A percentile compares a stretch with the other conserved stretches of the same genome.
phyloP scores from a whole-genome alignment of 192 early-diverging fungal species.

The Glomus cerebriforme region DNA sequence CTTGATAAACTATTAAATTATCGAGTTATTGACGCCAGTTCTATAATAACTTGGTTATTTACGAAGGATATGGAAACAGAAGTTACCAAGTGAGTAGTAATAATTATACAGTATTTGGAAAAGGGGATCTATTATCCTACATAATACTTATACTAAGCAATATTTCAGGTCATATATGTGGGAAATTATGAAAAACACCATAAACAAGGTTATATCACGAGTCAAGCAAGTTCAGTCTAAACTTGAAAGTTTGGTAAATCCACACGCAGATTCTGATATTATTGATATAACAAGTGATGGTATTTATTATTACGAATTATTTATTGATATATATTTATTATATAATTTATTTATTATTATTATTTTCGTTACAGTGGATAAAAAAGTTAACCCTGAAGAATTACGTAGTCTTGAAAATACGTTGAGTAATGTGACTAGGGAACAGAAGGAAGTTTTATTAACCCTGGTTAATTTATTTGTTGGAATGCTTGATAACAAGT shows the following conservation, averaged over 20 bases:
- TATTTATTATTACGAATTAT: slow-evolving; percentile 27
- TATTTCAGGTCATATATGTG: slow-evolving; percentile 68
- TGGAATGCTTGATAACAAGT: slow-evolving; percentile 47
- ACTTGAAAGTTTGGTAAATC: slow-evolving; percentile 34
- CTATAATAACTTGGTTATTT: slow-evolving; percentile 82
- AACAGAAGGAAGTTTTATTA: slow-evolving; percentile 84
- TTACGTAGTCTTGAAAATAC: slow-evolving; percentile 56
- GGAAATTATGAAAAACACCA: slow-evolving; percentile 84
- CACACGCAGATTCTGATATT: slow-evolving; percentile 37
- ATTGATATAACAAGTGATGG: slow-evolving; percentile 43
- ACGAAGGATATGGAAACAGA: slow-evolving; percentile 47
- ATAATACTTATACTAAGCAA: too few relatives aligned
- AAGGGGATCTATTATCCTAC: too few relatives aligned
- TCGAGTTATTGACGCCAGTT: slow-evolving; percentile 82
- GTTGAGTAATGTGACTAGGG: slow-evolving; percentile 66
- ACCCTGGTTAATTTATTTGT: slow-evolving; percentile 69
- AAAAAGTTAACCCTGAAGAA: slow-evolving; percentile 28
- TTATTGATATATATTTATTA: not conserved
- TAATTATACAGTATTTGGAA: too few relatives aligned
- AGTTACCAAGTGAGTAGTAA: slow-evolving; percentile 44
- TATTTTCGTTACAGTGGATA: slow-evolving; percentile 38
- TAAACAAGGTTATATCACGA: slow-evolving; percentile 84
- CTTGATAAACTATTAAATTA: slow-evolving; percentile 96
- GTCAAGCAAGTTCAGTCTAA: slow-evolving; percentile 69
- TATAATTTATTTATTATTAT: not conserved